Base-by-base conservation (phyloP, 805 yeast genomes). In the Millerago galiae region DNA sequence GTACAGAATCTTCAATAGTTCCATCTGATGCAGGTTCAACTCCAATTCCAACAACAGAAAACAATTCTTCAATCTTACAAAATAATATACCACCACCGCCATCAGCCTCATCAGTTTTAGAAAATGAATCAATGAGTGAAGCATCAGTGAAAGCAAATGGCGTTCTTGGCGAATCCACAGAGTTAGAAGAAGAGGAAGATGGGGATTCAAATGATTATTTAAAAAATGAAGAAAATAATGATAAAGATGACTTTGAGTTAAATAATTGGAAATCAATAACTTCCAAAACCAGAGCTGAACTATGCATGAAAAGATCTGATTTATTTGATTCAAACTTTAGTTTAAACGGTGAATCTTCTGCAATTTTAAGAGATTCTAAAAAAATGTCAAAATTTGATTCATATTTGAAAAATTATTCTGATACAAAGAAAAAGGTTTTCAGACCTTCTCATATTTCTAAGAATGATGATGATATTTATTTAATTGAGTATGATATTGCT, bases 261-360 rank as follows among this genome's bases (percentile, higher is more conserved):
- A 83, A 83, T 41, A 77, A 86, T 1, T 90, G 97, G 97, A 82
- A 83, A 52, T 75, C 76, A n/a, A 62, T 81, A 32, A 88, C 93
- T 0, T 84, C 95, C 0, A 82, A 82, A 47, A 74, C 83, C 0
- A 67, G 96, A 44, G 87, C 91, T 13, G 81, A 83, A 40, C 74
- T 85, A 47, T 81, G 95, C 55, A 63, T 77, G 21, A 71, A 74
- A 43, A 72, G 98, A 51, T 71, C 85, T 0, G 75, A 72, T 3
- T 62, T 88, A 37, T 89, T 91, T 56, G 75, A 72, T 16, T 74
- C 75, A 14, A 66, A 70, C 9, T 27, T 25, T 44, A 72, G 68
- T 41, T 59, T 90, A 8, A 83, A 84, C 47, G 62, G 71, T 12
- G 80, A 86, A 32, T 80, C 87, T 1, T 79, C 74, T 15, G 95